These are phyloP conservation scores for Boletus tomentosulus DNA, from an alignment of 768 basidiomycete genomes.

Conservation along the genomic window DNA sequence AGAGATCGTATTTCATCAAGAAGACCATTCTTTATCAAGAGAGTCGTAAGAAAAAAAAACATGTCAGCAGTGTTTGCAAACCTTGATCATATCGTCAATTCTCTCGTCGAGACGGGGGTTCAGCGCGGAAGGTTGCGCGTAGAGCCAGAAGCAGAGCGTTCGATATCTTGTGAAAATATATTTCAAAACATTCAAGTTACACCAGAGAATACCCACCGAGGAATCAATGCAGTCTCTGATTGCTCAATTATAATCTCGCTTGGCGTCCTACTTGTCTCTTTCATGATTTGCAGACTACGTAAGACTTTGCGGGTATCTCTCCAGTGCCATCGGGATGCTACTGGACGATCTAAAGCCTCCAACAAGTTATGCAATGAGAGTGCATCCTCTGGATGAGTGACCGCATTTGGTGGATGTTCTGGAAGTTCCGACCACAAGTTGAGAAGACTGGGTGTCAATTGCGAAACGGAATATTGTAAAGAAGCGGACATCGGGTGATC, in stretches of 20 bases:
- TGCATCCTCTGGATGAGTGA: constrained; percentile 50
- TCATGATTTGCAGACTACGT: constrained; percentile 72
- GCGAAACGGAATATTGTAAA: constrained; percentile 39
- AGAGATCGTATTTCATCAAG: constrained; percentile 71
- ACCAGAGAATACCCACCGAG: constrained; percentile 43
- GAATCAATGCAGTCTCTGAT: constrained; percentile 38
- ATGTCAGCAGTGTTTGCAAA: constrained; percentile 24
- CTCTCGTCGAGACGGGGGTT: constrained; percentile 69
- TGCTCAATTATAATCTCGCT: constrained; percentile 71
- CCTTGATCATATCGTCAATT: constrained; percentile 88
- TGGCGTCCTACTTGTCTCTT: constrained; percentile 57
- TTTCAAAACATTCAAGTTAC: background rate
- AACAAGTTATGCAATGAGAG: constrained; percentile 67
- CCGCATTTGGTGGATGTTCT: constrained; percentile 52
- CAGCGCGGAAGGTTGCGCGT: constrained; percentile 61
- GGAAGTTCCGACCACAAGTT: constrained; percentile 57
- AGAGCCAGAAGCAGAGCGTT: constrained; percentile 89
- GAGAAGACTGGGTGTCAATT: constrained; percentile 45
- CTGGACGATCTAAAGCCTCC: constrained; percentile 58
- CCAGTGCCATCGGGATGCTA: constrained; percentile 94
- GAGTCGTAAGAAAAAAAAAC: background rate
- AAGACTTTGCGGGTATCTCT: constrained; percentile 87
- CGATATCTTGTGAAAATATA: constrained; percentile 53
- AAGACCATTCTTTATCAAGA: constrained; percentile 59
- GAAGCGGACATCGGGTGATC: constrained; percentile 29